Base-by-base conservation (phyloP, 2,329 filamentous ascomycete genomes). In the Pseudopyricularia javanii region DNA sequence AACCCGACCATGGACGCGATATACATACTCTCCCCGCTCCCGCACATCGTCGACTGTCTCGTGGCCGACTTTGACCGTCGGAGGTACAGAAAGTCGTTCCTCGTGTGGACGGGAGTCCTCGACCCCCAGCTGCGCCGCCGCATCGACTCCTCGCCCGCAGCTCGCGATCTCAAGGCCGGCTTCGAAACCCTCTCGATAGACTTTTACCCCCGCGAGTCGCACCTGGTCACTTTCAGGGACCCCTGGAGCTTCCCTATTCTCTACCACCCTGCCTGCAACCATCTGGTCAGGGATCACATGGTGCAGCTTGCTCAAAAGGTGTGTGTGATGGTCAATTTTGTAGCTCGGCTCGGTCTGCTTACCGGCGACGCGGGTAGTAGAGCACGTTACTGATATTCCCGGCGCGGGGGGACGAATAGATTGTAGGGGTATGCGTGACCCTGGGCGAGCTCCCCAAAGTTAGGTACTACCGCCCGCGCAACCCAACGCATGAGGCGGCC, bases 221-320 rank as follows among this genome's bases (percentile, higher is more conserved):
- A 94, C 61, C 72, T 98, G 40, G 75, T 96, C 60, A 95, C 89
- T 0, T 96, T 98, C 62, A 78, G 87, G 63, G 91, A 98, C 64
- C 91, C 93, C 1, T 95, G 86, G 83, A 97, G 91, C 69, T 98
- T 98, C 63, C 90, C 90, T 1, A 79, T 91, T 51, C 75, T 98
- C 55, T 98, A 86, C 70, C 91, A 98, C 64, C 91, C 91, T 1
- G 81, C 79, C 52, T 97, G 93, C 70, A 95, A 95, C 66, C 78
- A 82, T 58, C 72, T 96, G 45, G 85, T 98, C 40, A 80, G 84
- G 49, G 77, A 79, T 53, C 91, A 98, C 65, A 82, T 98, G 78
- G 83, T 91, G 63, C 76, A 80, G 37, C 71, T 97, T 53, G 89
- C 93, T 28, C 88, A 95, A 66, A 96, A 91, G 82, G 90, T 94